Evolutionary conservation across 2,329 filamentous ascomycete species (phyloP).

Genomic region (Nigrospora oryzae): DNA sequence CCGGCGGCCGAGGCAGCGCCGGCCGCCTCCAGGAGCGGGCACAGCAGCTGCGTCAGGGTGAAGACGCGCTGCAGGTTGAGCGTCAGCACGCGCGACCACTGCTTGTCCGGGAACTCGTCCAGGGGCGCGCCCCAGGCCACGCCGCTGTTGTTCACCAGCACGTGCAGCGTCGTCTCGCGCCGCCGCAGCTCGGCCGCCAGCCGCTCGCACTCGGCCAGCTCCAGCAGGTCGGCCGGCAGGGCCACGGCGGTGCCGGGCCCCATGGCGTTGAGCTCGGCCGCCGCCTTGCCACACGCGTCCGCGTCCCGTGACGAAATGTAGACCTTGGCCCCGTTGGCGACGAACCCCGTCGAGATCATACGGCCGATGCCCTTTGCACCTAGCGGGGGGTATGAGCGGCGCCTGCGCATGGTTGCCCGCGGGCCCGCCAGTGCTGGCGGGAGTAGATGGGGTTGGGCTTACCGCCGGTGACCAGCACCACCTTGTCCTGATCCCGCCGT

Average conservation of each 20-base stretch:
- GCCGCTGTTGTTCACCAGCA: conserved; percentile 60
- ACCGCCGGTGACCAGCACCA: conserved; percentile 49
- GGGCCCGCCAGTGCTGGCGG: no score
- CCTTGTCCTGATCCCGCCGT: conserved; percentile 35
- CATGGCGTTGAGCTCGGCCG: conserved; percentile 44
- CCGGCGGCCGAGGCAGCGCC: conserved; percentile 14
- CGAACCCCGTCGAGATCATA: conserved; percentile 60
- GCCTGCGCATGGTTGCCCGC: no score
- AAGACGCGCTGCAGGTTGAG: conserved; percentile 63
- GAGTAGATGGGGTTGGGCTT: neutral
- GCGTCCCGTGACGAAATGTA: conserved; percentile 60
- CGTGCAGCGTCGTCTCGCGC: conserved; percentile 44
- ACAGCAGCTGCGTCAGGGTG: conserved; percentile 54
- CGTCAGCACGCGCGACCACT: conserved; percentile 52
- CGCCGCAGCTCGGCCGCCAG: conserved; percentile 42
- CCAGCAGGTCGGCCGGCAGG: conserved; percentile 58
- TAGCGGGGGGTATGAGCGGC: conserved; percentile 3
- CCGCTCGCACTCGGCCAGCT: conserved; percentile 43
- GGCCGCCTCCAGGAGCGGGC: conserved; percentile 47
- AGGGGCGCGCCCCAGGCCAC: conserved; percentile 55
- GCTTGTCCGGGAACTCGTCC: conserved; percentile 48
- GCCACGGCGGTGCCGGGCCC: conserved; percentile 43
- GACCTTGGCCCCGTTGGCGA: conserved; percentile 54
- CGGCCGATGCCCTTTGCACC: conserved; percentile 55
- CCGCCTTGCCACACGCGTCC: conserved; percentile 46